phyloP scores from a whole-genome alignment of 2,329 filamentous ascomycete genomes.

The Monosporascus sp. region DNA sequence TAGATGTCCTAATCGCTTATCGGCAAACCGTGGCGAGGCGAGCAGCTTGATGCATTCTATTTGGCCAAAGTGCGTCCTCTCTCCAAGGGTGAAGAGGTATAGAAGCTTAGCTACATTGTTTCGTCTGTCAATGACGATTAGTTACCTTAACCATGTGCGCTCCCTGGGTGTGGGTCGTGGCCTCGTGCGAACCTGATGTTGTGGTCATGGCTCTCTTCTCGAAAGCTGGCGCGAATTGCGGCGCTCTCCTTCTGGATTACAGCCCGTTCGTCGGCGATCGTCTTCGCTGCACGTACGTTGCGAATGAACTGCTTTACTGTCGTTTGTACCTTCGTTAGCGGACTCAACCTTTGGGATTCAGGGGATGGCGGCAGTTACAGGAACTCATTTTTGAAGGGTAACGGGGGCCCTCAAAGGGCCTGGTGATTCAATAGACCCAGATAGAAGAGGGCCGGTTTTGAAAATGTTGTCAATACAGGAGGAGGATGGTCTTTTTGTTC shows the following conservation, averaged over 20 bases:
- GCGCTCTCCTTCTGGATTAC: slow-evolving; percentile 99
- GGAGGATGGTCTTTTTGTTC: not conserved
- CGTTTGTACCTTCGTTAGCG: slow-evolving; percentile 3
- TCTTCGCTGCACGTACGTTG: slow-evolving; percentile 97
- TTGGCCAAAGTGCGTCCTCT: slow-evolving; percentile 97
- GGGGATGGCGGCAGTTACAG: slow-evolving; percentile 16
- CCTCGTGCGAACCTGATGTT: slow-evolving; percentile 64
- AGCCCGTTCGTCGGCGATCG: slow-evolving; percentile 95
- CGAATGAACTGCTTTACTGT: slow-evolving; percentile 99
- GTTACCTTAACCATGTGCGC: slow-evolving; percentile 9
- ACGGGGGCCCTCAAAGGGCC: slow-evolving; percentile 23
- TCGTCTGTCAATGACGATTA: slow-evolving; percentile 51
- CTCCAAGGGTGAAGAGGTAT: slow-evolving; percentile 95
- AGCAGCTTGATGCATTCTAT: slow-evolving; percentile 98
- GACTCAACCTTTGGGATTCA: not conserved
- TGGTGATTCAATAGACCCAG: slow-evolving; percentile 14
- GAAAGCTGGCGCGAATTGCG: slow-evolving; percentile 92
- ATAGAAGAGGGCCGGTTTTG: not conserved
- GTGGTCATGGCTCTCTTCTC: slow-evolving; percentile 92
- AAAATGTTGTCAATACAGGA: not conserved
- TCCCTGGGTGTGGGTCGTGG: not conserved
- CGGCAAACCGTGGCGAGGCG: slow-evolving; percentile 92
- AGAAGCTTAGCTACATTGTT: slow-evolving; percentile 99
- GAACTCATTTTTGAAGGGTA: slow-evolving; percentile 25
- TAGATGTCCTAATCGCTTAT: slow-evolving; percentile 92